Evolutionary conservation across 768 basidiomycete genomes (phyloP).

Genomic region (Amanita pallidorosea): DNA sequence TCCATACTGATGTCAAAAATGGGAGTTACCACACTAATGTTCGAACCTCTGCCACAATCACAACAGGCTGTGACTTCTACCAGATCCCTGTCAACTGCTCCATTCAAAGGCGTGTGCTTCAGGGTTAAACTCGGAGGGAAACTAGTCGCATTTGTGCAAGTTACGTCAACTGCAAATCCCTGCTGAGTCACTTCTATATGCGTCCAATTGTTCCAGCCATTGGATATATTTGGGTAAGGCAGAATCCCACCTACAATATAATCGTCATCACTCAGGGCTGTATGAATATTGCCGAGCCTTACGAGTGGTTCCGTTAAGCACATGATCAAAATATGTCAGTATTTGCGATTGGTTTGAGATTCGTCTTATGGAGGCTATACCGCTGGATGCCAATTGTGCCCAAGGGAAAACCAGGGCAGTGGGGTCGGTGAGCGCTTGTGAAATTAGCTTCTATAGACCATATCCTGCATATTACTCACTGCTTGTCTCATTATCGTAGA

Average conservation of each 20-base stretch:
- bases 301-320: background rate
- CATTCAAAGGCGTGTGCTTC: no score
- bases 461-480: no score
- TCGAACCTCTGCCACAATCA: no score
- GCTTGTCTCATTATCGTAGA: no score
- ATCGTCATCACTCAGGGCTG: background rate
- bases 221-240: background rate
- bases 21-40: no score
- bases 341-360: background rate
- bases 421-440: background rate
- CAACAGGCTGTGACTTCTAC: no score
- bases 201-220: background rate
- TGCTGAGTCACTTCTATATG: background rate
- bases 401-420: no score
- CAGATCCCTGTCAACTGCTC: no score
- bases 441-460: background rate
- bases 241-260: background rate
- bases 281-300: background rate
- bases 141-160: background rate
- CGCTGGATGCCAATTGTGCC: background rate
- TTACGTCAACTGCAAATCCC: background rate
- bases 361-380: no score
- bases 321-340: background rate
- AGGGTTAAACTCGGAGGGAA: no score
- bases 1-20: no score